phyloP scores from a whole-genome alignment of 2,329 filamentous ascomycete species.

The Epicoccum nigrum region DNA sequence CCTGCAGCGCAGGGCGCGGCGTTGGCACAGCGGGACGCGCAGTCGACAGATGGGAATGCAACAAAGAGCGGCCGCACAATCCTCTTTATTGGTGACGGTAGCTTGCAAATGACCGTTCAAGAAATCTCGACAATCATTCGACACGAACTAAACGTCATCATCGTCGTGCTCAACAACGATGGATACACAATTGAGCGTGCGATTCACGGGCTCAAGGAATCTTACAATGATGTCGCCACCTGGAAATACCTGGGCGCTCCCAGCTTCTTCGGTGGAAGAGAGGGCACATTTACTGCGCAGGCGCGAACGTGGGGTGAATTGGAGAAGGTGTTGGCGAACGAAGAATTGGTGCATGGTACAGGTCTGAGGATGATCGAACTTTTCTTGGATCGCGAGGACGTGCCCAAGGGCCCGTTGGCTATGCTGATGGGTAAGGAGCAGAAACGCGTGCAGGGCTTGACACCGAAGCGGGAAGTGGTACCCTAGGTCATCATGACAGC shows the following conservation, averaged over 20 bases:
- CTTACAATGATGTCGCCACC: slow-evolving; percentile 31
- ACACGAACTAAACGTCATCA: slow-evolving; percentile 39
- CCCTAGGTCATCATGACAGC: background rate
- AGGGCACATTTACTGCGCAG: slow-evolving; percentile 20
- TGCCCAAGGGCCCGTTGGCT: slow-evolving; percentile 17
- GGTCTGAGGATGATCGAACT: slow-evolving; percentile 53
- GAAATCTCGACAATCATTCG: slow-evolving; percentile 48
- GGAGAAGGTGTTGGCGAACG: slow-evolving; percentile 47
- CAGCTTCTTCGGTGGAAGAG: slow-evolving; percentile 27
- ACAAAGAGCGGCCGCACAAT: slow-evolving; percentile 34
- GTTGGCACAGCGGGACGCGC: slow-evolving; percentile 36
- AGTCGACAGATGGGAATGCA: slow-evolving; percentile 12
- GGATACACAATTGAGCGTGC: slow-evolving; percentile 51
- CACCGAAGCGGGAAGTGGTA: slow-evolving; percentile 1
- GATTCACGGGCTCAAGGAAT: slow-evolving; percentile 41
- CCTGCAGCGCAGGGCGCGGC: slow-evolving; percentile 62
- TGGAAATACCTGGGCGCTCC: slow-evolving; percentile 29
- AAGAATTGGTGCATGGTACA: slow-evolving; percentile 46
- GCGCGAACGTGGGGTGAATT: slow-evolving; percentile 57
- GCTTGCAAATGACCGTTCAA: slow-evolving; percentile 48
- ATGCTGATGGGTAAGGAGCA: slow-evolving; percentile 14
- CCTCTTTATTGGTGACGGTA: slow-evolving; percentile 46
- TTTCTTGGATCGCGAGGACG: slow-evolving; percentile 41
- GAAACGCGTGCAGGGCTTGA: slow-evolving; percentile 3
- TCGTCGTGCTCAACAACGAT: slow-evolving; percentile 48